These are phyloP conservation scores for Suhomyces bribrorum DNA, from an alignment of 1,139 yeast genomes.

Conservation along the genomic window DNA sequence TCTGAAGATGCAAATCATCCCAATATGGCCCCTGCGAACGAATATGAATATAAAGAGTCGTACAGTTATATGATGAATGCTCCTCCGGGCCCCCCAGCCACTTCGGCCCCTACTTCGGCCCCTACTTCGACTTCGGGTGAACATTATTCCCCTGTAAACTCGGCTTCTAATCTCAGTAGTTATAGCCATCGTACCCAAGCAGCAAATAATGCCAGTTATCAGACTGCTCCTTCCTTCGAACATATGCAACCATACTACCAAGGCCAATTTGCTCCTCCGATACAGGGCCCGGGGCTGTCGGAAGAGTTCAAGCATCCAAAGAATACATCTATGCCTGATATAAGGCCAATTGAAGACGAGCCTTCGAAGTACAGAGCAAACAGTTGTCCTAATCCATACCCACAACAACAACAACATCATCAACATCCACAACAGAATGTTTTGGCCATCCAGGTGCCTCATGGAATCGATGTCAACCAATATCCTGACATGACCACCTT, in stretches of 20 bases:
- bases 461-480: conserved; percentile 21
- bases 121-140: conserved; percentile 1
- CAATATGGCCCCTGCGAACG: conserved; percentile 7
- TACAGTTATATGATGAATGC: conserved; percentile 15
- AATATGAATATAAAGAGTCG: conserved; percentile 15
- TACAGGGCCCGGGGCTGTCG: neutral
- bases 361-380: conserved; percentile 8
- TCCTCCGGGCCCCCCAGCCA: conserved; percentile 1
- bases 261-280: conserved; percentile 6
- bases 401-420: conserved; percentile 4
- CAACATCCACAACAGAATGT: conserved; percentile 4
- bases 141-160: conserved; percentile 14
- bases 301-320: conserved; percentile 10
- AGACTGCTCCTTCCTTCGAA: conserved; percentile 4
- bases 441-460: conserved; percentile 16
- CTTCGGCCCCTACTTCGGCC: neutral
- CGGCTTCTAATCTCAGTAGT: conserved; percentile 10
- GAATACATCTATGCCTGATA: conserved; percentile 7
- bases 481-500: conserved; percentile 46
- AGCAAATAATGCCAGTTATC: neutral
- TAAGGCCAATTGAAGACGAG: conserved; percentile 8
- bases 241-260: conserved; percentile 3
- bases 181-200: conserved; percentile 10
- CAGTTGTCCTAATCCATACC: conserved; percentile 5
- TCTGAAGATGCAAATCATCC: conserved; percentile 9